Evolutionary conservation across 805 yeast genomes (phyloP).

Genomic region (Ogataea paraovalis): DNA sequence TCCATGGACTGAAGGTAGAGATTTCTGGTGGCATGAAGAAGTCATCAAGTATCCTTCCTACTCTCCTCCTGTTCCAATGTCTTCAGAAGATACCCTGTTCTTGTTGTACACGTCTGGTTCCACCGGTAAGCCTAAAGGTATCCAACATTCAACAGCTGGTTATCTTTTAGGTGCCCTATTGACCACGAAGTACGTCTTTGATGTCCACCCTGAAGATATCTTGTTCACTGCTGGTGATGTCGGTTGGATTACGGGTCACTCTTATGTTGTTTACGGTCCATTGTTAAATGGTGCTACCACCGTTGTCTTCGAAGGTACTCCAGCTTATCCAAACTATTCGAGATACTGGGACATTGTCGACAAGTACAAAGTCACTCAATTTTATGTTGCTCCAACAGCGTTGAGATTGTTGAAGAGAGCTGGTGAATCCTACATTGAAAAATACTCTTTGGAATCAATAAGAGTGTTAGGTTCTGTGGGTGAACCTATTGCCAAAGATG

Average conservation of each 20-base stretch:
- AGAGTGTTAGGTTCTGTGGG: slow-evolving; percentile 97
- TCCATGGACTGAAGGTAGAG: slow-evolving; percentile 75
- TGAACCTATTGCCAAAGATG: slow-evolving; percentile 96
- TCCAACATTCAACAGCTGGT: slow-evolving; percentile 93
- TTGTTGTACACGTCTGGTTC: slow-evolving; percentile 96
- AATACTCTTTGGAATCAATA: slow-evolving; percentile 78
- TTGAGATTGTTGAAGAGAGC: slow-evolving; percentile 79
- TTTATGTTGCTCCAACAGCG: slow-evolving; percentile 98
- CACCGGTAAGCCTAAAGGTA: slow-evolving; percentile 98
- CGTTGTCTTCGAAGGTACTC: slow-evolving; percentile 94
- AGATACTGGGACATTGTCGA: slow-evolving; percentile 97
- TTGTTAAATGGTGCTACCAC: slow-evolving; percentile 84
- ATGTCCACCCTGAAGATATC: slow-evolving; percentile 82
- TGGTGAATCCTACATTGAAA: slow-evolving; percentile 77
- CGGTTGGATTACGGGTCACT: slow-evolving; percentile 99
- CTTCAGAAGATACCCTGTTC: slow-evolving; percentile 93
- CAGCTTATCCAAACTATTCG: slow-evolving; percentile 92
- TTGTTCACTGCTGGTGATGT: slow-evolving; percentile 97
- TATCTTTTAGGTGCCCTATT: slow-evolving; percentile 88
- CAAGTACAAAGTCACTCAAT: slow-evolving; percentile 86
- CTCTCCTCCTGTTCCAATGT: slow-evolving; percentile 81
- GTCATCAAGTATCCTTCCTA: slow-evolving; percentile 75
- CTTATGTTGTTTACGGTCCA: slow-evolving; percentile 94
- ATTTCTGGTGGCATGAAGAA: slow-evolving; percentile 95
- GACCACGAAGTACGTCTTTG: slow-evolving; percentile 91